A percentile compares a stretch with the other conserved stretches of the same genome.
Conservation (phyloP, 371 early-diverging fungal species). For the Mortierella sp. region DNA sequence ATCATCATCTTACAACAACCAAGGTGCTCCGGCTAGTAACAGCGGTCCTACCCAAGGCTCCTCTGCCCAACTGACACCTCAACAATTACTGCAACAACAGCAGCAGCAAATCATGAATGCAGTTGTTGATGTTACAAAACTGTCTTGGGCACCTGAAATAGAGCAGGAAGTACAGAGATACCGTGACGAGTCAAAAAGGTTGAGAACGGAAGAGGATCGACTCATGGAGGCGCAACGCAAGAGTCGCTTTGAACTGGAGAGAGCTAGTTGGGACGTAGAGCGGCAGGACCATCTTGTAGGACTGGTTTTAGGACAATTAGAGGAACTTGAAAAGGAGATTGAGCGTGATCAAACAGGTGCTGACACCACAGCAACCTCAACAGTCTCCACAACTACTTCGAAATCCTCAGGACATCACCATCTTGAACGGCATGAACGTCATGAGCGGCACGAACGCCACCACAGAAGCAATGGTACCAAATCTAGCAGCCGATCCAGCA, state of each 20-base stretch:
- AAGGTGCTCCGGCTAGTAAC: constrained; percentile 9
- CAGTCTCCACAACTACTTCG: constrained; percentile 7
- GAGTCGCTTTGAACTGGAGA: constrained; percentile 51
- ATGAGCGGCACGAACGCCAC: constrained; percentile 39
- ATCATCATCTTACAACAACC: constrained; percentile 21
- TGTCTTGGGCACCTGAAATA: constrained; percentile 53
- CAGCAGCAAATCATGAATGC: constrained; percentile 54
- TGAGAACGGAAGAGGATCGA: constrained; percentile 47
- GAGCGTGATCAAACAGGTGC: constrained; percentile 37
- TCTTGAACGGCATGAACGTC: constrained; percentile 24
- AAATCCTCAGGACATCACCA: constrained; percentile 28
- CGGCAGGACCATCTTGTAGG: constrained; percentile 56
- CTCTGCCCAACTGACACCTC: constrained; percentile 28
- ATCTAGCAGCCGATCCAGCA: constrained; percentile 33
- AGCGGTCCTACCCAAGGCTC: constrained; percentile 12
- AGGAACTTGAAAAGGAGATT: constrained; percentile 46
- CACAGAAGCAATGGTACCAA: constrained; percentile 50
- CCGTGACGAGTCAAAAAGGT: constrained; percentile 48
- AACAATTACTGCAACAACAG: constrained; percentile 48
- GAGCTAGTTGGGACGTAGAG: constrained; percentile 57
- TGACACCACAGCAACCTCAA: constrained; percentile 11
- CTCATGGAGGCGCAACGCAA: constrained; percentile 51
- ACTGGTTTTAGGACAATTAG: constrained; percentile 50
- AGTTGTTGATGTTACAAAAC: constrained; percentile 51
- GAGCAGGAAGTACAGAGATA: constrained; percentile 49